These are phyloP conservation scores for Seminavis robusta DNA, from an alignment of 108 stramenopile genomes.

Conservation along the genomic window DNA sequence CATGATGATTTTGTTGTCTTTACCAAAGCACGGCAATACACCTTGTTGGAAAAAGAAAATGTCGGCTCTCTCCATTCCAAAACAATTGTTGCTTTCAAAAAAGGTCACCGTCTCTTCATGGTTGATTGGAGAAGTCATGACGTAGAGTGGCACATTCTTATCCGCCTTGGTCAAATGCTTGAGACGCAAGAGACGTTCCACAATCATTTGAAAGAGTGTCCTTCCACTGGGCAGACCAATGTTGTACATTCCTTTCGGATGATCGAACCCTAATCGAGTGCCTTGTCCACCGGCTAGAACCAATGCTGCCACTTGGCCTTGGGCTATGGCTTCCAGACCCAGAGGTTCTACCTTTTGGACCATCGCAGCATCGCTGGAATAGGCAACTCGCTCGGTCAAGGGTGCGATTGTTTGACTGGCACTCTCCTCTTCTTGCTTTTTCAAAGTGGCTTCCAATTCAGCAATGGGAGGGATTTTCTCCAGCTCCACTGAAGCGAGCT, in stretches of 20 bases:
- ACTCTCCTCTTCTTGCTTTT: constrained; percentile 26
- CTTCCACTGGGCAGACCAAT: constrained; percentile 85
- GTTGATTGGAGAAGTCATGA: constrained; percentile 98
- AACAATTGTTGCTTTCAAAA: constrained; percentile 73
- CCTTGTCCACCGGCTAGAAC: constrained; percentile 93
- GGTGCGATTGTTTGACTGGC: constrained; percentile 44
- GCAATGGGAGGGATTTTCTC: constrained; percentile 53
- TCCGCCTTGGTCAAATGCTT: constrained; percentile 24
- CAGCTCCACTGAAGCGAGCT: constrained; percentile 43
- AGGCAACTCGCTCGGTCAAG: constrained; percentile 43
- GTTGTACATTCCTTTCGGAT: constrained; percentile 96
- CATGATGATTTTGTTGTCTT: constrained; percentile 90
- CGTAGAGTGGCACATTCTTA: constrained; percentile 54
- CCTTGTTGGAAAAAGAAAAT: constrained; percentile 93
- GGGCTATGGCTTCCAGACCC: constrained; percentile 59
- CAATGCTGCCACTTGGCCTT: constrained; percentile 86
- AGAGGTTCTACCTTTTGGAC: constrained; percentile 9
- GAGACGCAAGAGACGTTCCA: constrained; percentile 76
- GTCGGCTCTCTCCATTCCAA: constrained; percentile 72
- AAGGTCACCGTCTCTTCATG: constrained; percentile 78
- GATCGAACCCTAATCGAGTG: constrained; percentile 91
- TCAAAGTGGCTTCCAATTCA: constrained; percentile 22
- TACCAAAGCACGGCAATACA: constrained; percentile 83
- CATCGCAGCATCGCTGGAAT: constrained; percentile 17
- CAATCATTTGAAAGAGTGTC: constrained; percentile 84